phyloP scores from a whole-genome alignment of 2,329 filamentous ascomycete species.

The Diaporthe citri region DNA sequence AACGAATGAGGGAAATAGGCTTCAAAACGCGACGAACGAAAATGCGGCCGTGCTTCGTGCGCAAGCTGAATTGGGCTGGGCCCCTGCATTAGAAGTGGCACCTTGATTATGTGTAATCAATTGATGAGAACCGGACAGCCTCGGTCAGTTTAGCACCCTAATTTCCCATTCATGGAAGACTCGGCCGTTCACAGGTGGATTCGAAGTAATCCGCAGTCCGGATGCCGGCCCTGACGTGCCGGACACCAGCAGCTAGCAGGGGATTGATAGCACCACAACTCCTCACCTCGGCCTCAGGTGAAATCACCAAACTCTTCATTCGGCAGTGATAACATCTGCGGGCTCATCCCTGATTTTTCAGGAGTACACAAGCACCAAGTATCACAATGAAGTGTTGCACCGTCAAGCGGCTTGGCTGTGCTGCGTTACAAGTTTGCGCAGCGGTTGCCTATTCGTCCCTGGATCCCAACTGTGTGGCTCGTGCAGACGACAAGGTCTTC shows the following conservation, averaged over 20 bases:
- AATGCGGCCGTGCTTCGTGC: background rate
- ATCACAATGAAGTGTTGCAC: background rate
- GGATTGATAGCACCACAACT: background rate
- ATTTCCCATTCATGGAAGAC: background rate
- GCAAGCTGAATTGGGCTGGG: background rate
- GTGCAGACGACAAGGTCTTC: background rate
- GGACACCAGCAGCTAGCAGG: background rate
- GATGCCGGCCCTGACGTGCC: slow-evolving; percentile 13
- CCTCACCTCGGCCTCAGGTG: background rate
- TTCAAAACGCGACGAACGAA: background rate
- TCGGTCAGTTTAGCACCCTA: background rate
- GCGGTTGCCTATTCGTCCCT: background rate
- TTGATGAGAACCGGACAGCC: background rate
- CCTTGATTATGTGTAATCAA: background rate
- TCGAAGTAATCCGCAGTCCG: background rate
- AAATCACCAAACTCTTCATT: background rate
- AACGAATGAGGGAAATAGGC: background rate
- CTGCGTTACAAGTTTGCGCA: background rate
- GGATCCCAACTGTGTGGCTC: background rate
- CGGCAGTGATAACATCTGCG: background rate
- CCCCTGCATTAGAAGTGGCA: background rate
- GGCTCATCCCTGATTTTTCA: background rate
- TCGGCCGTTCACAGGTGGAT: background rate
- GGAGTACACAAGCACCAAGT: background rate
- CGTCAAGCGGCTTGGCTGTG: background rate